Evolutionary conservation across 805 yeast genomes (phyloP).

Genomic region (Zygosaccharomyces gambellarensis): DNA sequence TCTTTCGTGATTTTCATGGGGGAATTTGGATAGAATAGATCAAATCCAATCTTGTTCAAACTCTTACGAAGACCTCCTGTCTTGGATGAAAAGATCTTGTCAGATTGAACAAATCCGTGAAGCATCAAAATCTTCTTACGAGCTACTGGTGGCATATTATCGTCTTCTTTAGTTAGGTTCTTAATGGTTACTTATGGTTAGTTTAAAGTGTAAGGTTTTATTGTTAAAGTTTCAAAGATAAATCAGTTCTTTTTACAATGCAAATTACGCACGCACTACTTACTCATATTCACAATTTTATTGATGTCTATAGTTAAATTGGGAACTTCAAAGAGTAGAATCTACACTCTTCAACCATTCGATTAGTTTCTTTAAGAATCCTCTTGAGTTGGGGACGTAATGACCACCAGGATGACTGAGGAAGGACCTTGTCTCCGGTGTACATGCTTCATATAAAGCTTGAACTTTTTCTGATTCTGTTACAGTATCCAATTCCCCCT

Average conservation of each 20-base stretch:
- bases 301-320: neutral
- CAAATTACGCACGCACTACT: neutral
- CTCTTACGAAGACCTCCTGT: slow-evolving; percentile 81
- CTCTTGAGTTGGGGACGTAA: slow-evolving; percentile 81
- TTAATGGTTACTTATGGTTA: neutral
- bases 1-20: slow-evolving; percentile 58
- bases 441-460: slow-evolving; percentile 50
- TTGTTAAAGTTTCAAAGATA: too few species aligned
- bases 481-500: slow-evolving; percentile 87
- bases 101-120: slow-evolving; percentile 87
- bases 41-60: slow-evolving; percentile 54
- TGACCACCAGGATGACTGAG: slow-evolving; percentile 94
- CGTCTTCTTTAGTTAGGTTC: neutral
- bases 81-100: slow-evolving; percentile 72
- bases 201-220: neutral
- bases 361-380: slow-evolving; percentile 33
- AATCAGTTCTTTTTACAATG: neutral
- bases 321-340: neutral
- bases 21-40: slow-evolving; percentile 68
- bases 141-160: neutral
- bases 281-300: too few species aligned
- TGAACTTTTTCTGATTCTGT: slow-evolving; percentile 68
- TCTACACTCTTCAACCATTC: slow-evolving; percentile 32
- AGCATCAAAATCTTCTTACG: slow-evolving; percentile 62
- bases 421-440: slow-evolving; percentile 40